Percentiles rank a stretch among this genome's conserved stretches.
These are phyloP conservation scores for Phytophthora constricta DNA, from an alignment of 352 stramenopile species.

Conservation along the genomic window DNA sequence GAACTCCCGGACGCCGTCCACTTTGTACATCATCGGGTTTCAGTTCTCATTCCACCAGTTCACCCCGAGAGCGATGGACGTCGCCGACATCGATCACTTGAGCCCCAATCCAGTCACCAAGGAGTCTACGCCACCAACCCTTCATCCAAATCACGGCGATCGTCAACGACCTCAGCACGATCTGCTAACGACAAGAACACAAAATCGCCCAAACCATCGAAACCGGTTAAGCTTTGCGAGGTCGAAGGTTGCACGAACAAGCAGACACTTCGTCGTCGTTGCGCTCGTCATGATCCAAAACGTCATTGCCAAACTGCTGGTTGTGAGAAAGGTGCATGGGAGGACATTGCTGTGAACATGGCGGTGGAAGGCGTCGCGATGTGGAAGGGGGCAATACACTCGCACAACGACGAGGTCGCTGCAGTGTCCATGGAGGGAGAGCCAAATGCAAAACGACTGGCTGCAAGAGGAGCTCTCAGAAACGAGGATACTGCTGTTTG, in stretches of 20 bases:
- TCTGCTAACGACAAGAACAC: background rate
- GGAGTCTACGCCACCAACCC: no score
- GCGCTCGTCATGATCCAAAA: background rate
- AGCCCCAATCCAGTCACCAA: no score
- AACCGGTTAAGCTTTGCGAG: background rate
- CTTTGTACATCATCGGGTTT: no score
- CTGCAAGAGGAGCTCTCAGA: background rate
- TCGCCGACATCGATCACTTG: no score
- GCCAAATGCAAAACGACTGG: background rate
- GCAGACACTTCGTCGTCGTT: background rate
- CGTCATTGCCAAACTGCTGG: background rate
- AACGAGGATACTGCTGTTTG: background rate
- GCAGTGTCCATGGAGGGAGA: background rate
- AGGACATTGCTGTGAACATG: background rate
- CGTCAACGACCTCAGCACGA: no score
- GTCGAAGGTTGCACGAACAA: background rate
- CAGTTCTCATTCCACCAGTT: no score
- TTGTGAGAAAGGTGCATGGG: background rate
- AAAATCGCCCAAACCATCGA: background rate
- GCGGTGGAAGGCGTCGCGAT: background rate
- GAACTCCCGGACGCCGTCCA: no score
- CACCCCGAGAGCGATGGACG: no score
- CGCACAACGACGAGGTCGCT: background rate
- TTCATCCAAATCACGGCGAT: background rate
- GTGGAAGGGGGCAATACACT: background rate